A percentile compares a stretch with the other conserved stretches of the same genome.
Evolutionary conservation across 1,284 basidiomycete genomes (phyloP).

Genomic region (Pholiota adiposa): DNA sequence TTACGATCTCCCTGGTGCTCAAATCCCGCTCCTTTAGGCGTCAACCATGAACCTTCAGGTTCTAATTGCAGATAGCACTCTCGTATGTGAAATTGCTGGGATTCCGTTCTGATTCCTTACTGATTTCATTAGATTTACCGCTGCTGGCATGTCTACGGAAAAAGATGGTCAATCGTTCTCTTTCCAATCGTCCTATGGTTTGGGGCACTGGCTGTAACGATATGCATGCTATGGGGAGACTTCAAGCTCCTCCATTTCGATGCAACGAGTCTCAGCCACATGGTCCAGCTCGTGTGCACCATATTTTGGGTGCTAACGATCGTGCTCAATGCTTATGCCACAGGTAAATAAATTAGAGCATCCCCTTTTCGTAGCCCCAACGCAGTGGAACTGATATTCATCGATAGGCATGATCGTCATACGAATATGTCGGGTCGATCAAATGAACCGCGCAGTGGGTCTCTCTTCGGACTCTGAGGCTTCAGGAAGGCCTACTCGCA

Average conservation of each 20-base stretch:
- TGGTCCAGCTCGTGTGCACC: conserved; percentile 5
- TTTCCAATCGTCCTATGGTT: conserved; percentile 8
- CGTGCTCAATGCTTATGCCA: conserved; percentile 9
- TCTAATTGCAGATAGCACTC: conserved; percentile 6
- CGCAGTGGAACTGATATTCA: background rate
- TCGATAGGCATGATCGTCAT: conserved; percentile 8
- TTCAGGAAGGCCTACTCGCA: background rate
- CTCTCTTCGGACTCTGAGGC: background rate
- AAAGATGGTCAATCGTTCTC: background rate
- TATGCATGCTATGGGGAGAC: conserved; percentile 1
- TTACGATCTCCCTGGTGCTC: too few relatives aligned
- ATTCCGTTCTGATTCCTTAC: background rate
- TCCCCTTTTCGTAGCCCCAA: background rate
- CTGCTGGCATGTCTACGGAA: conserved; percentile 11
- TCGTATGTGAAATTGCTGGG: background rate
- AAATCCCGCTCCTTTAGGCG: background rate
- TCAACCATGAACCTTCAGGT: conserved; percentile 7
- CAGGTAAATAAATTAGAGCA: background rate
- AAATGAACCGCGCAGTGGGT: background rate
- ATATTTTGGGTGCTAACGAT: conserved; percentile 10
- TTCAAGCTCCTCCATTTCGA: background rate
- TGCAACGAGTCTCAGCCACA: background rate
- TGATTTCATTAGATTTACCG: background rate
- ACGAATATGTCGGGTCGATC: conserved; percentile 6
- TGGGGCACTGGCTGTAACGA: conserved; percentile 1